Base-by-base conservation (phyloP, 2,329 filamentous ascomycete genomes). In the Aphanoascus verrucosus region DNA sequence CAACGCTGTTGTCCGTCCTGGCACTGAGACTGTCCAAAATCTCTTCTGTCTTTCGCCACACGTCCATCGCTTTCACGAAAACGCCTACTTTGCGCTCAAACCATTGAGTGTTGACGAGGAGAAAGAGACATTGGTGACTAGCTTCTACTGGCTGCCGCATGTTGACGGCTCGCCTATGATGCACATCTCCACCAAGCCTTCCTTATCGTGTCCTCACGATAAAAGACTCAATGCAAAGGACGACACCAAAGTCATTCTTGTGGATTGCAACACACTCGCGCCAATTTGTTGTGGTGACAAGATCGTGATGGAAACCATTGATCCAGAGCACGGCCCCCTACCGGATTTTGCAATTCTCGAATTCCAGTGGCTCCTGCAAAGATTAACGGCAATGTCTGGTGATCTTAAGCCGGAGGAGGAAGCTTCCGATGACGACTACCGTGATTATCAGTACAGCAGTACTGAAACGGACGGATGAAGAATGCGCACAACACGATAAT, bases 91-190 rank as follows among this genome's bases (percentile, higher is more conserved):
- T 32, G 53, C 53, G 31, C 37, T 57, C 9, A 12, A 57, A 44
- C 56, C 49, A 2, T 32, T 49, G 14, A 28, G 51, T 35, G 40
- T 44, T 4, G 19, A 14, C 12, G n/a, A 32, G 5, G 45, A 50
- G n/a, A 19, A 31, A 28, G 17, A 52, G 8, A 15, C 34, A 23
- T 17, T 55, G 28, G 23, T 32, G 15, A 32, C 51, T 37, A 32
- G 31, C 40, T 57, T 57, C 34, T 45, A 53, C 45, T 57, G 53
- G 55, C 35, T 55, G 7, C 49, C 49, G 7, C n/a, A 53, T 20
- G 20, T 31, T 14, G 5, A n/a, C 35, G 45, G 17, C 28, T 32
- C 31, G 17, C 45, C 23, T 9, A 5, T 11, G 7, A 15, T 49
- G 15, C 28, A 37, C 8, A 37, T 40, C 15, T 43, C 35, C 31